Evolutionary conservation across 2,329 filamentous ascomycete genomes (phyloP).

Genomic region (Rhexocercosporidium sp.): DNA sequence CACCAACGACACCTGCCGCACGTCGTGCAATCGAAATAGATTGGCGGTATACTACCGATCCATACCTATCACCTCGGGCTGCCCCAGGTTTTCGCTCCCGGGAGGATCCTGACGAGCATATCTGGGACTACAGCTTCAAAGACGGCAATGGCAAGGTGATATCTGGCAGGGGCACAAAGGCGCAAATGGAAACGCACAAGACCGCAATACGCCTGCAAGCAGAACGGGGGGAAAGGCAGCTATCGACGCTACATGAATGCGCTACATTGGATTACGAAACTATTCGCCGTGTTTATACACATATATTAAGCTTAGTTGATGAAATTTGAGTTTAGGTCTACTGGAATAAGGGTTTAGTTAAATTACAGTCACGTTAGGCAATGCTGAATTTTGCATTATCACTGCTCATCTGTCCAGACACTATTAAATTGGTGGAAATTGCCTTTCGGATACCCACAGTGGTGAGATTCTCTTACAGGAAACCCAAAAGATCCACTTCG

Average conservation of each 20-base stretch:
- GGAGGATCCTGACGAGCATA: slow-evolving; percentile 39
- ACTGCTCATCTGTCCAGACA: slow-evolving; percentile 13
- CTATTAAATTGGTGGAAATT: slow-evolving; percentile 19
- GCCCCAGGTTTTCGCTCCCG: slow-evolving; percentile 36
- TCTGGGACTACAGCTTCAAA: slow-evolving; percentile 38
- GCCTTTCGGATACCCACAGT: slow-evolving; percentile 22
- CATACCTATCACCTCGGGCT: slow-evolving; percentile 36
- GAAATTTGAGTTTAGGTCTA: slow-evolving; percentile 16
- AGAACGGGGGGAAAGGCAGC: slow-evolving; percentile 15
- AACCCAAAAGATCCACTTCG: slow-evolving; percentile 18
- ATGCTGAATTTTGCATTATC: slow-evolving; percentile 20
- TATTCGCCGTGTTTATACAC: slow-evolving; percentile 1
- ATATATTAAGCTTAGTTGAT: background rate
- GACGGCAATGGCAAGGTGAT: slow-evolving; percentile 37
- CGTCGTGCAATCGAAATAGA: slow-evolving; percentile 36
- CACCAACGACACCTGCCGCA: slow-evolving; percentile 25
- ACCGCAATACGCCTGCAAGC: slow-evolving; percentile 17
- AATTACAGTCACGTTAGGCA: slow-evolving; percentile 14
- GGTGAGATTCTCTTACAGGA: slow-evolving; percentile 20
- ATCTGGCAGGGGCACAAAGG: slow-evolving; percentile 19
- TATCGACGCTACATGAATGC: slow-evolving; percentile 21
- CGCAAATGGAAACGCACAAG: slow-evolving; percentile 26
- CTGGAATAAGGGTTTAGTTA: slow-evolving; percentile 22
- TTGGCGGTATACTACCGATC: slow-evolving; percentile 39
- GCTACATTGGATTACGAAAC: slow-evolving; percentile 17